Percentiles rank a stretch among this genome's conserved stretches.
phyloP scores from a whole-genome alignment of 2,329 filamentous ascomycete species.

The Annulohypoxylon truncatum region DNA sequence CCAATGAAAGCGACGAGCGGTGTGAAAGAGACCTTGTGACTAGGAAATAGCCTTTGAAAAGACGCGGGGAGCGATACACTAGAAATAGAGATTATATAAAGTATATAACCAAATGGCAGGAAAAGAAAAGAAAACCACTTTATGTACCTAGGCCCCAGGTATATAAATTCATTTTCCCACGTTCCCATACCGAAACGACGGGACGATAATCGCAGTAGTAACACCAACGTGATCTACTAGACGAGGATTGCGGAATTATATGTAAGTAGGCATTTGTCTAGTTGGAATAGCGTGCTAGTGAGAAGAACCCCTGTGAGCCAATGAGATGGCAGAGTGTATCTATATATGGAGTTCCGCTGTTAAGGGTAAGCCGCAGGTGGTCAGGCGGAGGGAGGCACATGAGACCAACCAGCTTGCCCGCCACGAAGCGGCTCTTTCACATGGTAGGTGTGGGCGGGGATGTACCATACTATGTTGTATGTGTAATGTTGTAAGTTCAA shows the following conservation, averaged over 20 bases:
- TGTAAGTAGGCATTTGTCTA: constrained; percentile 14
- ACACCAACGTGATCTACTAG: constrained; percentile 12
- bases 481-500: background rate
- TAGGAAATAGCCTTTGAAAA: background rate
- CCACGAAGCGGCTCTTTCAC: constrained; percentile 24
- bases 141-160: background rate
- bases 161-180: constrained; percentile 3
- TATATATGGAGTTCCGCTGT: constrained; percentile 24
- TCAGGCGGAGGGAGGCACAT: constrained; percentile 38
- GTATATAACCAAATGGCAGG: too few relatives aligned
- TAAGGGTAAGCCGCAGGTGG: constrained; percentile 26
- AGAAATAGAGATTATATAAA: background rate
- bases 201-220: background rate
- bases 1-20: background rate
- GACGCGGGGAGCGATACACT: background rate
- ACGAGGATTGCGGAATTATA: constrained; percentile 14
- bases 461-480: background rate
- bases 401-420: constrained; percentile 21
- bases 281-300: constrained; percentile 27
- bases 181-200: background rate
- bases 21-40: background rate
- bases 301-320: constrained; percentile 19
- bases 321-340: constrained; percentile 21
- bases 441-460: constrained; percentile 12
- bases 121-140: background rate